Base-by-base conservation (phyloP, 371 early-diverging fungal genomes). In the Dinochytrium kinnereticum region DNA sequence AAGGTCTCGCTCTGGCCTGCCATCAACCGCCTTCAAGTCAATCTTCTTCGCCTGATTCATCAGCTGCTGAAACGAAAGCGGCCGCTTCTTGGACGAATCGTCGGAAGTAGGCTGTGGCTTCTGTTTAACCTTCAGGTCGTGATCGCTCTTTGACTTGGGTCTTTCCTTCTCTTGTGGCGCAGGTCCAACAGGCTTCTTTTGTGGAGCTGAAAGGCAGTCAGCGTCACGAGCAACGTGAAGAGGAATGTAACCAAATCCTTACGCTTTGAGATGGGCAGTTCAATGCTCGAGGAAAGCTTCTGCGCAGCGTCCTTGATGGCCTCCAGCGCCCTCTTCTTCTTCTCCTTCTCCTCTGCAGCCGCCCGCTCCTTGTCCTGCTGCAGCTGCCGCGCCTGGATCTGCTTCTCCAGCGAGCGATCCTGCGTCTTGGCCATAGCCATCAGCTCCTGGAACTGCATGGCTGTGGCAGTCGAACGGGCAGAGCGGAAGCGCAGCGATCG, bases 381-480 rank as follows among this genome's bases (percentile, higher is more conserved):
- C 24, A 26, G 26, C 30, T 33, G 34, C 19, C 7, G 34, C 3
- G 61, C 30, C 37, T 33, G 3, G 13, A 33, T 17, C 61, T 61
- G n/a, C 37, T 37, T 61, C 24, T 61, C 61, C 37, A 34, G 17
- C 3, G 61, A 61, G 61, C 31, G 61, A 61, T 61, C 61, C 7
- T 61, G 28, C 2, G 36, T 61, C 37, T 34, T 61, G 61, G 61
- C 61, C 61, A 33, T 61, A 21, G 30, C 61, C 61, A 61, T 61
- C 13, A 61, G 37, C 61, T 61, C 34, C 28, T 10, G 13, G 61
- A 61, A 61, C n/a, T n/a, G n/a, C n/a, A n/a, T n/a, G n/a, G n/a
- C n/a, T n/a, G n/a, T n/a, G n/a, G n/a, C n/a, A n/a, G n/a, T n/a
- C n/a, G n/a, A n/a, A n/a, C n/a, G n/a, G n/a, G n/a, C n/a, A n/a